phyloP scores from a whole-genome alignment of 2,329 filamentous ascomycete species.

The Ophiostoma montium region DNA sequence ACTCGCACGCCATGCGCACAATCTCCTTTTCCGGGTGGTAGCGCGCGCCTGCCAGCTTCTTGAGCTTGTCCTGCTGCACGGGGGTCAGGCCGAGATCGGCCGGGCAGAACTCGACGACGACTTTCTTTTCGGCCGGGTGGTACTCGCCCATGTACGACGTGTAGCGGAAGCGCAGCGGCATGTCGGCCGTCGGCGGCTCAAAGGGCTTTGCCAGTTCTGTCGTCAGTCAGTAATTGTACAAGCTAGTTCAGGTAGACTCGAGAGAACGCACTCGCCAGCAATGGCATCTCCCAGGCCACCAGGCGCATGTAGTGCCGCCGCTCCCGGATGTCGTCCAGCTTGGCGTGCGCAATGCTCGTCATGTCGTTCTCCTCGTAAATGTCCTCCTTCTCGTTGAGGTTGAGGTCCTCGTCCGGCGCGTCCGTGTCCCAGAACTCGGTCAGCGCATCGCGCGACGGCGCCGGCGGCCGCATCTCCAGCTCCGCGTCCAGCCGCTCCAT shows the following conservation, averaged over 20 bases:
- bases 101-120: slow-evolving; percentile 79
- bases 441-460: neutral
- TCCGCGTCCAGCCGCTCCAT: neutral
- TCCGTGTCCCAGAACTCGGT: slow-evolving; percentile 30
- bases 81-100: slow-evolving; percentile 55
- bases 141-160: slow-evolving; percentile 91
- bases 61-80: slow-evolving; percentile 62
- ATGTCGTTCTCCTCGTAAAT: slow-evolving; percentile 69
- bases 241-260: too few species aligned
- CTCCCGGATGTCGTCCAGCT: slow-evolving; percentile 80
- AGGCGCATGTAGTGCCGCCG: slow-evolving; percentile 77
- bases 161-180: slow-evolving; percentile 85
- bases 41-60: slow-evolving; percentile 71
- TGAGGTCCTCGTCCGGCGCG: neutral
- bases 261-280: slow-evolving; percentile 58
- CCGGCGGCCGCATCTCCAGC: neutral
- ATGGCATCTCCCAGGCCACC: slow-evolving; percentile 89
- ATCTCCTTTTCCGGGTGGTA: slow-evolving; percentile 76
- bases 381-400: slow-evolving; percentile 32
- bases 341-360: slow-evolving; percentile 65
- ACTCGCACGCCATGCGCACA: slow-evolving; percentile 83
- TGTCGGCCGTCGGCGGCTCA: slow-evolving; percentile 47
- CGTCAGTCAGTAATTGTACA: neutral
- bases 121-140: slow-evolving; percentile 85
- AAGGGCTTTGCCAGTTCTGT: slow-evolving; percentile 76